A percentile compares a stretch with the other conserved stretches of the same genome.
These are phyloP conservation scores for Xylaria sp. DNA, from an alignment of 2,329 filamentous ascomycete genomes.

Conservation along the genomic window DNA sequence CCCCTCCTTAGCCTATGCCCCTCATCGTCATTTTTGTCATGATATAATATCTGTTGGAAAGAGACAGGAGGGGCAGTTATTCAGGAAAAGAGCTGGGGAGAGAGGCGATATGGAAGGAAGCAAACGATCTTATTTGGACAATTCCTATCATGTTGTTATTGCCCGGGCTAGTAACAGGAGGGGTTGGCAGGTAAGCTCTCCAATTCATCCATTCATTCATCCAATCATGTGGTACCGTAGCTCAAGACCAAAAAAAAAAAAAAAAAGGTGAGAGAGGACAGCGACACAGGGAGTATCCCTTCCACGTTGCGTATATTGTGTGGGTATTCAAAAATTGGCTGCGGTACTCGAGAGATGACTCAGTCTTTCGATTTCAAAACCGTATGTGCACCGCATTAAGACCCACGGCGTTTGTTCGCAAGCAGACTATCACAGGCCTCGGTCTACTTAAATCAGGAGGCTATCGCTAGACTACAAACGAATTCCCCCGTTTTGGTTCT, in stretches of 20 bases:
- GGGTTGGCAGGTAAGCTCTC: too few relatives aligned
- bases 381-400: neutral
- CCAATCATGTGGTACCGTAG: too few relatives aligned
- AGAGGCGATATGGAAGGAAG: too few relatives aligned
- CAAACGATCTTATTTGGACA: too few relatives aligned
- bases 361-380: slow-evolving; percentile 4
- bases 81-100: too few relatives aligned
- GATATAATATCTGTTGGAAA: neutral
- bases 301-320: neutral
- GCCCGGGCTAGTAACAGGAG: too few relatives aligned
- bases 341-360: slow-evolving; percentile 5
- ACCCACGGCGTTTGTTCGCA: neutral
- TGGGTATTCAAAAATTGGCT: neutral
- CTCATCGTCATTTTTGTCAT: neutral
- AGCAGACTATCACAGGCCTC: neutral
- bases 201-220: too few relatives aligned
- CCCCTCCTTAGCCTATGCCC: slow-evolving; percentile 1
- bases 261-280: too few relatives aligned
- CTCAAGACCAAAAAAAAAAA: neutral
- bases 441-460: neutral
- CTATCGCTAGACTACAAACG: too few relatives aligned
- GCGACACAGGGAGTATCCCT: neutral
- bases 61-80: too few relatives aligned
- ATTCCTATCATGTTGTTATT: too few relatives aligned
- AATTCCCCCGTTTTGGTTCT: too few relatives aligned